These are phyloP conservation scores for Corynascus novoguineensis DNA, from an alignment of 495 filamentous ascomycete species.

Conservation along the genomic window DNA sequence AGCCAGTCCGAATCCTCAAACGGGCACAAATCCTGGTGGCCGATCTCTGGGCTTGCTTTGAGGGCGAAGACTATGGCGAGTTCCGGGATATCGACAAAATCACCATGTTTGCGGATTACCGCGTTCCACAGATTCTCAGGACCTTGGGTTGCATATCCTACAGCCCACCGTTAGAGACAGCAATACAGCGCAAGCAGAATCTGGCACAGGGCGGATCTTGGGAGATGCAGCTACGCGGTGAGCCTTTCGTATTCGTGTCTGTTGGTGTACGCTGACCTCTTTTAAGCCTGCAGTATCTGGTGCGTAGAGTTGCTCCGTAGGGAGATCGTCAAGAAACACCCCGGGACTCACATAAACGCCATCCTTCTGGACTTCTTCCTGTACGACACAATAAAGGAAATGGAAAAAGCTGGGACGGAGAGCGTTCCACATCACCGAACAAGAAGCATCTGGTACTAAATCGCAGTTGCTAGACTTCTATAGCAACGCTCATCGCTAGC, in stretches of 20 bases:
- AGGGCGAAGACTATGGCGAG: conserved; percentile 69
- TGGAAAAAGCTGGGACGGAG: conserved; percentile 57
- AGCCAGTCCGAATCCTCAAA: conserved; percentile 75
- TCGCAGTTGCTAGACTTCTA: neutral
- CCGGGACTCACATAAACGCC: conserved; percentile 71
- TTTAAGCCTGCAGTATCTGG: conserved; percentile 78
- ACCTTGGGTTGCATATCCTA: conserved; percentile 76
- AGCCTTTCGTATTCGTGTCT: neutral
- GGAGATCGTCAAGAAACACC: conserved; percentile 71
- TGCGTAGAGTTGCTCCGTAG: conserved; percentile 81
- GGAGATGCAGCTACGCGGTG: conserved; percentile 83
- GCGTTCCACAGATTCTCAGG: conserved; percentile 89
- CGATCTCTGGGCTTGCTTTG: conserved; percentile 91
- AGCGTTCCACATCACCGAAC: conserved; percentile 86
- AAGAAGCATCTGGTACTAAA: conserved; percentile 90
- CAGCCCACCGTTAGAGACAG: conserved; percentile 67
- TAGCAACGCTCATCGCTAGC: neutral
- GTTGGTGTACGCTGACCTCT: conserved; percentile 4
- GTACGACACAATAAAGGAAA: conserved; percentile 85
- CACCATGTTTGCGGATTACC: conserved; percentile 99
- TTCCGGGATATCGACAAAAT: conserved; percentile 91
- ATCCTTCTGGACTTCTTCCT: conserved; percentile 95
- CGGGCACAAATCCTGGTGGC: conserved; percentile 93
- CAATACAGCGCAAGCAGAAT: conserved; percentile 55
- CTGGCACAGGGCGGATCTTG: conserved; percentile 69